Base-by-base conservation (phyloP, 352 stramenopile species). In the Phytophthora citrophthora region DNA sequence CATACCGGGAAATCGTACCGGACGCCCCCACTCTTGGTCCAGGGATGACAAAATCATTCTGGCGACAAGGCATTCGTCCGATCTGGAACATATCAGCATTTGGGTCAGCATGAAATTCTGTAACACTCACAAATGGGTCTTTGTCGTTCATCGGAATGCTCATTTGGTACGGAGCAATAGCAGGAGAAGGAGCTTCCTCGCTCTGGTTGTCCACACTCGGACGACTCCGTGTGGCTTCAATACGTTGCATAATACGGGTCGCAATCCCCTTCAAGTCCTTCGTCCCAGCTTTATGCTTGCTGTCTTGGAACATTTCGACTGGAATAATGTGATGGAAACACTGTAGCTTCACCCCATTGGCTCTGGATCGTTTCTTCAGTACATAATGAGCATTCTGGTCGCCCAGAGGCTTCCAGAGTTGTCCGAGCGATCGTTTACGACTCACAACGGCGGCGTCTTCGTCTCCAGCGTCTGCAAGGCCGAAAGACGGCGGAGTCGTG, bases 21-120 rank as follows among this genome's bases (percentile, higher is more conserved):
- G 82, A 91, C 4, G 83, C 73, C 5, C 86, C 86, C 6, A 92
- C 81, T 26, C 84, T 70, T n/a, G 83, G 86, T 0, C 86, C 86
- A 0, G 86, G 86, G 41, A 94, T 87, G 31, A 91, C 80, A 27
- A 94, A 88, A 59, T 92, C 83, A 61, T 94, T 94, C 51, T 89
- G 77, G 0, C 53, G 61, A 46, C 83, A 91, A 12, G 86, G 86
- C 80, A 91, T 88, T 27, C 86, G 83, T 15, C 86, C 86, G 48
- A 94, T 90, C 70, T 94, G 86, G 61, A 91, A 94, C 83, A 94
- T 86, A 48, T 94, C 86, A 16, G 62, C 61, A 24, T 43, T 61
- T 7, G 56, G 11, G 31, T 91, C 80, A 4, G 61, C 46, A 36
- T 72, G 61, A 56, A 88, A 94, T 68, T 94, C 86, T 10, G 78